phyloP scores from a whole-genome alignment of 257 asterid species.

The Solanum chiquidenum region DNA sequence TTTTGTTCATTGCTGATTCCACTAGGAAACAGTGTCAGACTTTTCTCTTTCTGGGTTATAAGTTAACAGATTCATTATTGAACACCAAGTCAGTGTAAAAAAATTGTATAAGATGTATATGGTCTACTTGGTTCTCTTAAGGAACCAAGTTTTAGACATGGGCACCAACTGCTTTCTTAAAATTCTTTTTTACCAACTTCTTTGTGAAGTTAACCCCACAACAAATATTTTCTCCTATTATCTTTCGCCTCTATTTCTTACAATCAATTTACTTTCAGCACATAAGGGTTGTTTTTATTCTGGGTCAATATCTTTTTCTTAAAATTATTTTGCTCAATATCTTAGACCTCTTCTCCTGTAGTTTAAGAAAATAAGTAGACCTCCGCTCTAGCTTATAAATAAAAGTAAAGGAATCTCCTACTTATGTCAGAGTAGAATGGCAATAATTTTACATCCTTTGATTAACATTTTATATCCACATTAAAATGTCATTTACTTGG shows the following conservation, averaged over 20 bases:
- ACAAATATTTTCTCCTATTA: background rate
- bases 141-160: background rate
- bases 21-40: background rate
- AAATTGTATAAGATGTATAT: background rate
- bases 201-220: background rate
- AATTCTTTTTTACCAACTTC: background rate
- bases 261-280: background rate
- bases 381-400: background rate
- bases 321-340: background rate
- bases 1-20: background rate
- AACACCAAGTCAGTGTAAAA: background rate
- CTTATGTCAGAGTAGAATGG: background rate
- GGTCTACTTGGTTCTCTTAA: background rate
- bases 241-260: background rate
- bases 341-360: background rate
- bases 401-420: background rate
- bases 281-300: background rate
- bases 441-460: background rate
- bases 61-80: background rate
- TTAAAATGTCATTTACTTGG: background rate
- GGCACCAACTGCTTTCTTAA: background rate
- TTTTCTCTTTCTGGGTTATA: background rate
- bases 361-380: background rate
- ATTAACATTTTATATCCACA: background rate
- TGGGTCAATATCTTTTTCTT: background rate